phyloP scores from a whole-genome alignment of 306 rosid species.

The Trichosanthes cucumerina region DNA sequence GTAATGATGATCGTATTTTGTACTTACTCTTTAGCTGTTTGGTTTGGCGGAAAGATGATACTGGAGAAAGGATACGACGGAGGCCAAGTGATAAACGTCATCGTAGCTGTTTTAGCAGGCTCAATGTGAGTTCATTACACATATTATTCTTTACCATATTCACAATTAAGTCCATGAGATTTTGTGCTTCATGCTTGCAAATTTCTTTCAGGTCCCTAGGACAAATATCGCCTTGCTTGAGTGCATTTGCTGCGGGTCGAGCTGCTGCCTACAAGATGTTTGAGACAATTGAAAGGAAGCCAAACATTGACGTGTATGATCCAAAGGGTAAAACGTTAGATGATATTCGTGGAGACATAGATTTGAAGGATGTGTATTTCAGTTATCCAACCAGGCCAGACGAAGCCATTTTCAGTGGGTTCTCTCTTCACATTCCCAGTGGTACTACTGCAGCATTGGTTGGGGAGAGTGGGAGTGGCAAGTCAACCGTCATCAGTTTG shows the following conservation, averaged over 20 bases:
- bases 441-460: slow-evolving; percentile 12
- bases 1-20: slow-evolving; percentile 5
- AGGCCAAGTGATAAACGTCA: slow-evolving; percentile 13
- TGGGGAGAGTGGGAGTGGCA: slow-evolving; percentile 14
- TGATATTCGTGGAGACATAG: slow-evolving; percentile 1
- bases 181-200: background rate
- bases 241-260: slow-evolving; percentile 12
- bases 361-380: background rate
- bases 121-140: slow-evolving; percentile 10
- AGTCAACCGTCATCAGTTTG: slow-evolving; percentile 12
- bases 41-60: slow-evolving; percentile 17
- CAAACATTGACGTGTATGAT: slow-evolving; percentile 7
- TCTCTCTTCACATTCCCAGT: slow-evolving; percentile 2
- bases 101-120: slow-evolving; percentile 10
- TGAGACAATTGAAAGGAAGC: slow-evolving; percentile 12
- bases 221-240: slow-evolving; percentile 13
- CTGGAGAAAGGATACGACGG: slow-evolving; percentile 11
- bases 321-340: background rate
- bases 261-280: slow-evolving; percentile 13
- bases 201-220: slow-evolving; percentile 11
- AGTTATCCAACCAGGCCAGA: slow-evolving; percentile 12
- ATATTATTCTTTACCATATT: background rate
- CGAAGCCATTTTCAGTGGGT: background rate
- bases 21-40: slow-evolving; percentile 16
- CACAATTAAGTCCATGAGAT: background rate